Evolutionary conservation across 164 flowering plant species (phyloP).

Genomic region (Saururus chinensis): DNA sequence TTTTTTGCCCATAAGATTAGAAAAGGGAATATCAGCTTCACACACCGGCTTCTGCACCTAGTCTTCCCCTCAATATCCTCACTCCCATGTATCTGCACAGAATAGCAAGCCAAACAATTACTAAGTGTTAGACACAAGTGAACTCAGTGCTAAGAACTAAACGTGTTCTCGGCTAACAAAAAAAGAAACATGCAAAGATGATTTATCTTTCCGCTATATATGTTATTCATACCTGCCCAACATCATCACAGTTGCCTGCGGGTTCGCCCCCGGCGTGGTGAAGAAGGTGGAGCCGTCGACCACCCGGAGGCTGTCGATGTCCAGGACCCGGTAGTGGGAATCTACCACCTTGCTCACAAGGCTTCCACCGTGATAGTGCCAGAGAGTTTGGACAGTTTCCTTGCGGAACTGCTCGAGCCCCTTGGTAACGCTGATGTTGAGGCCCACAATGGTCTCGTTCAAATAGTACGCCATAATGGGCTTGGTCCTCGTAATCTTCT

Average conservation of each 20-base stretch:
- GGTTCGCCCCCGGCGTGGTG: constrained; percentile 76
- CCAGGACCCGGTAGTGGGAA: constrained; percentile 8
- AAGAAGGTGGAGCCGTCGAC: constrained; percentile 69
- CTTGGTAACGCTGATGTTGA: constrained; percentile 23
- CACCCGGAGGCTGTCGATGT: constrained; percentile 31
- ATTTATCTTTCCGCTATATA: too few species aligned
- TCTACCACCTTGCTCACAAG: constrained; percentile 47
- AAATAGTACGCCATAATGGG: constrained; percentile 27
- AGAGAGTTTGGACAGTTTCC: constrained; percentile 79
- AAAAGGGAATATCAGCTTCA: too few species aligned
- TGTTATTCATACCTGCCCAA: constrained; percentile 59
- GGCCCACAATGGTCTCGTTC: constrained; percentile 22
- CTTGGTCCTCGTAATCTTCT: constrained; percentile 36
- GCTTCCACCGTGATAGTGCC: constrained; percentile 96
- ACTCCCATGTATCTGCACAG: too few species aligned
- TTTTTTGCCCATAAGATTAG: too few species aligned
- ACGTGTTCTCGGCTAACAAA: too few species aligned
- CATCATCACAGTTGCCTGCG: constrained; percentile 95
- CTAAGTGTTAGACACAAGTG: too few species aligned
- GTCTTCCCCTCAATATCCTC: too few species aligned
- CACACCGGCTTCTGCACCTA: too few species aligned
- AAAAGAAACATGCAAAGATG: too few species aligned
- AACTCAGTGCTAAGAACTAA: too few species aligned
- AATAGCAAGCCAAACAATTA: too few species aligned
- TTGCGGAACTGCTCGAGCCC: constrained; percentile 61